A percentile compares a stretch with the other conserved stretches of the same genome.
phyloP scores from a whole-genome alignment of 1,139 yeast genomes.

The Sugiyamaella paludigena region DNA sequence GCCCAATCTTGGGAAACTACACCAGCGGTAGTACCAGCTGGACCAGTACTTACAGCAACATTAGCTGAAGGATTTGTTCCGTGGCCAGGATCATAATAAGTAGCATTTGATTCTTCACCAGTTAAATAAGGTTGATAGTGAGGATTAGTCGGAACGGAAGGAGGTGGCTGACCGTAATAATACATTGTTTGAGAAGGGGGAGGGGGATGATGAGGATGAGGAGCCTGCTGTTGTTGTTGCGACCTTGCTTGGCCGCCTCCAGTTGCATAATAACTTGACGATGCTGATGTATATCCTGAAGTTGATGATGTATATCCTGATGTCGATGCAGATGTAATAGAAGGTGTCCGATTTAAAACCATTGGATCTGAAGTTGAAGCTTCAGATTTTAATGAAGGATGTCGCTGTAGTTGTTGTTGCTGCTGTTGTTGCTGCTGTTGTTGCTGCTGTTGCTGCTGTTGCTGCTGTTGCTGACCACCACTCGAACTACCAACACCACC shows the following conservation, averaged over 20 bases:
- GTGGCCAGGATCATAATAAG: conserved; percentile 10
- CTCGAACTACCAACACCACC: conserved; percentile 7
- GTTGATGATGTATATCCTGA: no score
- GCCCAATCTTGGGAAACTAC: no score
- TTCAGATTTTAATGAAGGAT: no score
- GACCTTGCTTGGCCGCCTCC: no score
- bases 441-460: conserved; percentile 13
- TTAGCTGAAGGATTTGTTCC: not conserved
- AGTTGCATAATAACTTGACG: no score
- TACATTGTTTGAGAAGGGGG: conserved; percentile 3
- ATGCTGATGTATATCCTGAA: no score
- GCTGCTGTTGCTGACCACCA: conserved; percentile 23
- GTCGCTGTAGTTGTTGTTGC: not conserved
- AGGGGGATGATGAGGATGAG: not conserved
- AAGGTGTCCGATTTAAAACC: no score
- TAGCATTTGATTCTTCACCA: conserved; percentile 6
- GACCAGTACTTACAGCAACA: not conserved
- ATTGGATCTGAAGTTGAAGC: no score
- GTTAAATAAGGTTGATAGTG: conserved; percentile 7
- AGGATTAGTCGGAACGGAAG: conserved; percentile 2
- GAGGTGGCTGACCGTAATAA: conserved; percentile 14
- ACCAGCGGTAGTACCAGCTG: conserved; percentile 1
- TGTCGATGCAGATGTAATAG: no score
- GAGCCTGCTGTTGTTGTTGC: not conserved
- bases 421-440: conserved; percentile 8